A percentile compares a stretch with the other conserved stretches of the same genome.
phyloP scores from a whole-genome alignment of 1,284 basidiomycete genomes.

The Prillingera fragicola region DNA sequence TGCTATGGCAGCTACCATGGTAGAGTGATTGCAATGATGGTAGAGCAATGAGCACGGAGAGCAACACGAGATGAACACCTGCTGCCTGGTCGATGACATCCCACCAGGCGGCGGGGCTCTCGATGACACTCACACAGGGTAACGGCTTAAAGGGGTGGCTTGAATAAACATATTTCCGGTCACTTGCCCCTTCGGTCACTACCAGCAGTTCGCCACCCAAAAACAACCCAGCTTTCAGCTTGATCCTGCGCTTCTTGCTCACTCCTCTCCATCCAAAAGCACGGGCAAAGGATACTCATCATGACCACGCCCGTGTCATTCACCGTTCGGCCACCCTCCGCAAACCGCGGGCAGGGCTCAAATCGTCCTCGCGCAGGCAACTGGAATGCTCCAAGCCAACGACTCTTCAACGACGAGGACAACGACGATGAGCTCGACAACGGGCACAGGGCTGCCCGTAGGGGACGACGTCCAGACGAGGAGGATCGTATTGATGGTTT shows the following conservation, averaged over 20 bases:
- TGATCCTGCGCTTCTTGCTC: no score
- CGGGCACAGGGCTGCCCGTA: no score
- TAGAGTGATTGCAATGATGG: neutral
- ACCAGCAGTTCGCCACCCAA: no score
- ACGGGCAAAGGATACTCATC: conserved; percentile 8
- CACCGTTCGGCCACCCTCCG: conserved; percentile 40
- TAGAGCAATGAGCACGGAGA: neutral
- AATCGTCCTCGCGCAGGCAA: neutral
- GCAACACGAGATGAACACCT: no score
- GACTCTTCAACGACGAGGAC: conserved; percentile 33
- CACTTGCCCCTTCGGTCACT: no score
- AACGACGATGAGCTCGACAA: conserved; percentile 42
- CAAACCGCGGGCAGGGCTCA: conserved; percentile 22
- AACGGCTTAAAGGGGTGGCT: no score
- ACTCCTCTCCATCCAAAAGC: conserved; percentile 2
- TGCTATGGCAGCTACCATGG: conserved; percentile 28
- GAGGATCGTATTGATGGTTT: conserved; percentile 70
- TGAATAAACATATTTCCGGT: no score
- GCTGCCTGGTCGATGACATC: no score
- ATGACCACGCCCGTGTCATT: conserved; percentile 47
- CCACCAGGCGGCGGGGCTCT: no score
- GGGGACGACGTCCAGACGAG: conserved; percentile 2
- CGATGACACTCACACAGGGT: no score
- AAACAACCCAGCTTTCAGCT: no score
- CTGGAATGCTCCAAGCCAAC: conserved; percentile 33